Base-by-base conservation (phyloP, 1,139 yeast species). In the Geotrichum bryndzae region DNA sequence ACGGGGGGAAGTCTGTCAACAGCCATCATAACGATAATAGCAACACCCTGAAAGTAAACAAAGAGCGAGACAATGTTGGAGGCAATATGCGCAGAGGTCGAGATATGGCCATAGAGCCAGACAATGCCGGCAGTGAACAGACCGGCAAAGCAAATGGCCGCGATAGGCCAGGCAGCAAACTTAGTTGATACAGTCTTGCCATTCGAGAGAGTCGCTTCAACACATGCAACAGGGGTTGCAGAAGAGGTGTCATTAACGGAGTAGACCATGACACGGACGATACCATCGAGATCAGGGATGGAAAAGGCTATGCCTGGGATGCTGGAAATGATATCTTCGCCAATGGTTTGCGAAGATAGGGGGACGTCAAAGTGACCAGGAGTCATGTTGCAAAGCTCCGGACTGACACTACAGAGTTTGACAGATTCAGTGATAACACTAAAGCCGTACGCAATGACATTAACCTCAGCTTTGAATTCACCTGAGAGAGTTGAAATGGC, bases 161-260 rank as follows among this genome's bases (percentile, higher is more conserved):
- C 98, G 69, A 94, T 88, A 25, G 96, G 96, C 99, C 99, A 95
- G 8, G 96, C 83, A 4, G 97, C 99, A 68, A 90, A 91, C 71
- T 85, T 86, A 35, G 97, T 91, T 74, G 92, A 96, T 46, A 94
- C 99, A 1, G 98, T 91, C 72, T 89, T 90, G 65, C 94, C 97
- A 75, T 95, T 94, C 41, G 89, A 77, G 65, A 94, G 79, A 31
- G 85, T 81, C 0, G 98, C 97, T 72, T 89, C 91, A 13, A 95
- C 96, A 81, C 99, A 94, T 1, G 99, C 99, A 65, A 91, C 78
- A 2, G 87, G 82, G 3, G 73, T 73, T 5, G 65, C 35, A 51
- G 70, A 66, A 4, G 27, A 48, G 3, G 73, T 69, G 10, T 63
- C 64, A 27, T 57, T 33, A n/a, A 6, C 22, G 13, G 60, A 48